Percentiles rank a stretch among this genome's conserved stretches.
phyloP scores from a whole-genome alignment of 306 rosid genomes.

The Boehmeria nivea region DNA sequence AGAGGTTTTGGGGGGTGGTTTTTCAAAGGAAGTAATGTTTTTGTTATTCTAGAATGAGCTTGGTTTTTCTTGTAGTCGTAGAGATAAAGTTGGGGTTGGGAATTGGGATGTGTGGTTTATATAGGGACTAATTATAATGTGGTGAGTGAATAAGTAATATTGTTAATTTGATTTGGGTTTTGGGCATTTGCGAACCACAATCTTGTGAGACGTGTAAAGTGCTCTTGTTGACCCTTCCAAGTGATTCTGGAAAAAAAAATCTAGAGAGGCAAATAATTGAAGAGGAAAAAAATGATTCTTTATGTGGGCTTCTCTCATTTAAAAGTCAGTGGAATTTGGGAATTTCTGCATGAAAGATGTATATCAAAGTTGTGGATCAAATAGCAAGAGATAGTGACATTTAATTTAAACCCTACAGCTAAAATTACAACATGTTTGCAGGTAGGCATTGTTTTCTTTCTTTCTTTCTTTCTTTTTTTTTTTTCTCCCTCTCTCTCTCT shows the following conservation, averaged over 20 bases:
- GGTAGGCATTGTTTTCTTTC: no score
- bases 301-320: neutral
- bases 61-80: slow-evolving; percentile 26
- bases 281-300: neutral
- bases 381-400: no score
- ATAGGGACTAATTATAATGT: slow-evolving; percentile 1
- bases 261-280: neutral
- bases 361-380: no score
- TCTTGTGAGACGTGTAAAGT: neutral
- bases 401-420: no score
- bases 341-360: no score
- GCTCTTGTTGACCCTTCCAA: neutral
- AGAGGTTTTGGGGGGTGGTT: neutral
- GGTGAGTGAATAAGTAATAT: no score
- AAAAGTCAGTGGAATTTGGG: no score
- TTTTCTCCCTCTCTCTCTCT: no score
- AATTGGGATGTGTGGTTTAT: slow-evolving; percentile 14
- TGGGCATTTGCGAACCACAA: neutral
- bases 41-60: neutral
- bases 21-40: no score
- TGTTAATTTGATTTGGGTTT: neutral
- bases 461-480: neutral
- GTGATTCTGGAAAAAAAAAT: neutral
- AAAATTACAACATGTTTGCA: no score
- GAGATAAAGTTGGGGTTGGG: neutral